phyloP scores from a whole-genome alignment of 1,139 yeast genomes.

The Taphrina pruni region DNA sequence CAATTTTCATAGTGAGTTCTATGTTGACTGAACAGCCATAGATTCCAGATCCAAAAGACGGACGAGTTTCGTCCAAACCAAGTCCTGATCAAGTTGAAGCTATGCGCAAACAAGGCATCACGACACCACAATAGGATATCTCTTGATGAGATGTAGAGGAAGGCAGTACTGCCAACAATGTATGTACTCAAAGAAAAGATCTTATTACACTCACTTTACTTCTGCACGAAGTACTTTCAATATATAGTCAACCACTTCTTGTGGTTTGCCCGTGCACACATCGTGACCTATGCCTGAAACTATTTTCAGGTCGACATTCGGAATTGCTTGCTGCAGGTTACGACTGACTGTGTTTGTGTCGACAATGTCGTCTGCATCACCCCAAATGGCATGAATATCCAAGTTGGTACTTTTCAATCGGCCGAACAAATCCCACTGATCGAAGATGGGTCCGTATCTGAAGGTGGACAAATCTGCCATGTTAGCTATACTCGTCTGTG shows the following conservation, averaged over 20 bases:
- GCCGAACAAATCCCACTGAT: slow-evolving; percentile 9
- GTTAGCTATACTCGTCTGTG: not conserved
- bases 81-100: slow-evolving; percentile 35
- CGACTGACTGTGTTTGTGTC: slow-evolving; percentile 27
- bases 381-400: slow-evolving; percentile 37
- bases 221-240: not conserved
- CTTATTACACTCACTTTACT: not conserved
- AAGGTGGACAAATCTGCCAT: slow-evolving; percentile 24
- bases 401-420: slow-evolving; percentile 17
- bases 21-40: slow-evolving; percentile 11
- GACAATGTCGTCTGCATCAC: slow-evolving; percentile 32
- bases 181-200: not conserved
- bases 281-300: slow-evolving; percentile 29
- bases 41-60: slow-evolving; percentile 37
- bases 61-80: slow-evolving; percentile 27
- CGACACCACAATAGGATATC: not conserved
- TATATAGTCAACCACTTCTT: slow-evolving; percentile 19
- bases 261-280: slow-evolving; percentile 31
- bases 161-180: not conserved
- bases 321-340: slow-evolving; percentile 14
- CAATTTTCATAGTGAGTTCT: not conserved
- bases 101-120: slow-evolving; percentile 12
- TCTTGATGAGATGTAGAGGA: not conserved
- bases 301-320: slow-evolving; percentile 19
- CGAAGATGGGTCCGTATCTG: slow-evolving; percentile 35